phyloP scores from a whole-genome alignment of 306 rosid genomes.

The Cucurbita argyrosperma region DNA sequence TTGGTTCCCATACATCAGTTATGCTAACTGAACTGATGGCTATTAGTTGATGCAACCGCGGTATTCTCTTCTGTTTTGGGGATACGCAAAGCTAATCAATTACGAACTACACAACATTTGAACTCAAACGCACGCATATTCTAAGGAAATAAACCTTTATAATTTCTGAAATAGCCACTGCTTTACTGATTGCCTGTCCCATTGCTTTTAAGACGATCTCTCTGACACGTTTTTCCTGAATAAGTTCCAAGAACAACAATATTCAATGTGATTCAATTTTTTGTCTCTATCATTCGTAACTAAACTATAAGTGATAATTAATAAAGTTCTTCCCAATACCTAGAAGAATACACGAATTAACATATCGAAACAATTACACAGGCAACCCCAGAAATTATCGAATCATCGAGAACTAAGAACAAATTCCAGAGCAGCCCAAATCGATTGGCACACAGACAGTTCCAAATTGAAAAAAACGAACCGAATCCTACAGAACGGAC shows the following conservation, averaged over 20 bases:
- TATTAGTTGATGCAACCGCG: constrained; percentile 66
- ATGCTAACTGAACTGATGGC: constrained; percentile 88
- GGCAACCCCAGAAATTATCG: neutral
- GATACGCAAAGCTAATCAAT: constrained; percentile 3
- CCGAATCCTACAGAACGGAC: neutral
- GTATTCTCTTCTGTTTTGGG: constrained; percentile 56
- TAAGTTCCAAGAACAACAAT: neutral
- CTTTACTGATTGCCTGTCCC: constrained; percentile 99
- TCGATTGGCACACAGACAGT: neutral
- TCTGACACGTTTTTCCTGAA: constrained; percentile 65
- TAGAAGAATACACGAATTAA: neutral
- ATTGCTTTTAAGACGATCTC: constrained; percentile 96
- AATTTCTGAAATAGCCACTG: constrained; percentile 87
- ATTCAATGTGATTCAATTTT: neutral
- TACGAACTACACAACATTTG: neutral
- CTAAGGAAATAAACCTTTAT: constrained; percentile 42
- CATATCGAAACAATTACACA: neutral
- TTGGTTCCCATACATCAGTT: constrained; percentile 93
- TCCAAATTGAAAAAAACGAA: neutral
- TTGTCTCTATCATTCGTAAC: neutral
- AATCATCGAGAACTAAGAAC: neutral
- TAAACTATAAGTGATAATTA: neutral
- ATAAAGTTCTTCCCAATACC: neutral
- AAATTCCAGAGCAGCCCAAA: neutral
- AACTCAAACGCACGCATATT: neutral